Percentiles rank a stretch among this genome's conserved stretches.
Conservation (phyloP, 2,329 filamentous ascomycete genomes). For the Fusarium duplospermum region DNA sequence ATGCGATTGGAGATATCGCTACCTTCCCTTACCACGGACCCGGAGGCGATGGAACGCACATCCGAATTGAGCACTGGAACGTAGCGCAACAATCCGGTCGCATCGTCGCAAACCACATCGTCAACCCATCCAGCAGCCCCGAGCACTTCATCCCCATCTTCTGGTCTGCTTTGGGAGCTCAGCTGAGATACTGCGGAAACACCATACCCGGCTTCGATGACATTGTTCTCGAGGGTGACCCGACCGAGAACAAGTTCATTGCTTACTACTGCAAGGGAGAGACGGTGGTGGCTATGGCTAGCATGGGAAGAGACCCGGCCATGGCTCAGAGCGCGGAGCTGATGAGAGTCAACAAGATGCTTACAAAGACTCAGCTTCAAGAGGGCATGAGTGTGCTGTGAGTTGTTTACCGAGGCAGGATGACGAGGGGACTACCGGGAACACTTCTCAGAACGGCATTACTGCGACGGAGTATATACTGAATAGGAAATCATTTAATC, state of each 20-base stretch:
- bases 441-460: constrained; percentile 1
- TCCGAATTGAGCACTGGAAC: constrained; percentile 98
- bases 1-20: constrained; percentile 94
- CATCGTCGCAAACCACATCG: constrained; percentile 81
- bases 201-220: constrained; percentile 86
- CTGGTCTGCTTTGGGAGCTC: constrained; percentile 92
- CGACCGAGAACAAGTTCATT: constrained; percentile 82
- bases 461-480: constrained; percentile 26
- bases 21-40: constrained; percentile 95
- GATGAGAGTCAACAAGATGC: constrained; percentile 87
- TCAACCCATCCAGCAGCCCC: constrained; percentile 68
- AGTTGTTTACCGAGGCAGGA: constrained; percentile 25
- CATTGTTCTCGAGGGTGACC: constrained; percentile 80
- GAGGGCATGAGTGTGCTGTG: constrained; percentile 66
- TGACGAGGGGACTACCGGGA: not conserved
- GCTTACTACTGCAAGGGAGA: constrained; percentile 92
- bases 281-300: constrained; percentile 88
- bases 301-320: constrained; percentile 89
- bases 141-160: constrained; percentile 92
- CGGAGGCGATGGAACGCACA: constrained; percentile 76
- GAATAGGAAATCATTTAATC: constrained; percentile 21
- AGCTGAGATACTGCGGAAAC: constrained; percentile 94
- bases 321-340: constrained; percentile 86
- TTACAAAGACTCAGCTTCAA: constrained; percentile 80
- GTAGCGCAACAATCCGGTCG: constrained; percentile 95